These are phyloP conservation scores for Aspergillus ustus DNA, from an alignment of 2,329 filamentous ascomycete genomes.

Conservation along the genomic window DNA sequence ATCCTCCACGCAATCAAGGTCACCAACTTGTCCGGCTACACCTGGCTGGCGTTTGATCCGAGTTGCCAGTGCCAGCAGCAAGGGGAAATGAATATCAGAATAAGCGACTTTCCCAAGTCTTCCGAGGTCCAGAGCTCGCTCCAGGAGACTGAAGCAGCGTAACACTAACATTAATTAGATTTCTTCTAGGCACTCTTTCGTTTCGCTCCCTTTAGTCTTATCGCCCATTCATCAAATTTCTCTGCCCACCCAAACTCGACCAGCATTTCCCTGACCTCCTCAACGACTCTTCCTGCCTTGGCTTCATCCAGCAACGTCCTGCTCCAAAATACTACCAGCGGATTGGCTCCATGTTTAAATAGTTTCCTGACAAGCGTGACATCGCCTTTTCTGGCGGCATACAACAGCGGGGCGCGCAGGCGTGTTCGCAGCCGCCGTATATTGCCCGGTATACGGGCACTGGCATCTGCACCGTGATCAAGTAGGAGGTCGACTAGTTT, in stretches of 20 bases:
- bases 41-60: background rate
- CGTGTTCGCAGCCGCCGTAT: background rate
- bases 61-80: background rate
- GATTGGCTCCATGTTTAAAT: background rate
- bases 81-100: background rate
- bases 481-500: background rate
- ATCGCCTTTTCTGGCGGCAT: constrained; percentile 1
- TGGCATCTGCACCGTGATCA: background rate
- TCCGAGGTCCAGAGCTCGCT: background rate
- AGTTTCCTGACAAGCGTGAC: background rate
- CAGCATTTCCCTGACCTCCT: background rate
- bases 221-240: background rate
- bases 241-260: background rate
- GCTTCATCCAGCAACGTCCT: background rate
- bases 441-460: background rate
- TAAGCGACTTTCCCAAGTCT: background rate
- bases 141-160: too few relatives aligned
- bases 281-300: background rate
- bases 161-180: too few relatives aligned
- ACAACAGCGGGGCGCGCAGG: background rate
- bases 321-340: background rate
- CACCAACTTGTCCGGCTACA: background rate
- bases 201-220: background rate
- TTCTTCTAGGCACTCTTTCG: background rate
- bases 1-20: background rate